phyloP scores from a whole-genome alignment of 176 grass and related monocot genomes.

The Musa beccarii region DNA sequence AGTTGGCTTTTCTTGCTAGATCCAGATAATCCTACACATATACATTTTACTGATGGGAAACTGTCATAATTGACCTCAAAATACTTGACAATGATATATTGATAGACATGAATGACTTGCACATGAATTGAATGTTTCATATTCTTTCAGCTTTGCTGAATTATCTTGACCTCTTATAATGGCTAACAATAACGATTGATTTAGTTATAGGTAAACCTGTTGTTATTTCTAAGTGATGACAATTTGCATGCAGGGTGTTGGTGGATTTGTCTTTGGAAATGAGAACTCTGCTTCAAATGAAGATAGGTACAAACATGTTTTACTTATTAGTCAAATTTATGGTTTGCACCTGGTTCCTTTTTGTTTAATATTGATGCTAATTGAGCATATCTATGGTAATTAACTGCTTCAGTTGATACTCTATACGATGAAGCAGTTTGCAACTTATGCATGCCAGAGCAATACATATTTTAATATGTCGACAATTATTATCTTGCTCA shows the following conservation, averaged over 20 bases:
- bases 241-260: constrained; percentile 51
- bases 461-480: neutral
- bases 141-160: neutral
- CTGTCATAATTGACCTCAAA: neutral
- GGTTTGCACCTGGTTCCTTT: neutral
- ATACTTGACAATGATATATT: neutral
- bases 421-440: neutral
- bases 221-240: neutral
- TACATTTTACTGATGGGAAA: neutral
- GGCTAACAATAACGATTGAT: neutral
- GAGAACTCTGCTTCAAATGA: constrained; percentile 71
- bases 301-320: constrained; percentile 44
- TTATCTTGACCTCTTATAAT: neutral
- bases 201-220: neutral
- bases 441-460: neutral
- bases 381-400: neutral
- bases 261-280: constrained; percentile 87
- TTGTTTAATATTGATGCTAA: neutral
- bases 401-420: neutral
- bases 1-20: neutral
- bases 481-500: neutral
- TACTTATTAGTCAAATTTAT: neutral
- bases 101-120: neutral
- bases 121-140: neutral
- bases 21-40: neutral